These are phyloP conservation scores for Trametes hirsuta DNA, from an alignment of 1,284 basidiomycete genomes.

Conservation along the genomic window DNA sequence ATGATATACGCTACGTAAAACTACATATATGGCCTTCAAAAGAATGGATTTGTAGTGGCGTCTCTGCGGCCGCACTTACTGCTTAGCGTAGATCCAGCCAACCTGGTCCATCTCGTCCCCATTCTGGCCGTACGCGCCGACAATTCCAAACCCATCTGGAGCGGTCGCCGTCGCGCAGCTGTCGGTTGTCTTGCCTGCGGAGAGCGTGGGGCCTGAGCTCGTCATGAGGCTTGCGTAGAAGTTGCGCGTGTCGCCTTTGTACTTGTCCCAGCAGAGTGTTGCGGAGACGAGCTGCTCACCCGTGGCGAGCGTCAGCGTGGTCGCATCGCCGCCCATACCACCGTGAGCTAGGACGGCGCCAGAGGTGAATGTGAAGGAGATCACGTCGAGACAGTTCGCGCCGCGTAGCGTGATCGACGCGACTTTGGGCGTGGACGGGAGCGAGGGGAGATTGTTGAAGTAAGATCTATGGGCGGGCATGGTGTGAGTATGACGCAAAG, in stretches of 20 bases:
- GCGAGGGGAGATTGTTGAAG: conserved; percentile 13
- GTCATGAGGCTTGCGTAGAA: conserved; percentile 13
- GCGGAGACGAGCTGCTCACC: conserved; percentile 5
- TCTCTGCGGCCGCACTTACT: neutral
- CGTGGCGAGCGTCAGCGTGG: conserved; percentile 3
- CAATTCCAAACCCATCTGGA: conserved; percentile 12
- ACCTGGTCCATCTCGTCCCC: conserved; percentile 19
- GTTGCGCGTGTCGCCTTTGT: conserved; percentile 15
- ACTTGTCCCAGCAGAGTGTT: conserved; percentile 12
- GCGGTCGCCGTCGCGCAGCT: conserved; percentile 8
- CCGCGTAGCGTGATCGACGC: conserved; percentile 12
- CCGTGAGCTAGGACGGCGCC: conserved; percentile 8
- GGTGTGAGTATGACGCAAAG: neutral
- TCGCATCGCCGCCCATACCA: conserved; percentile 8
- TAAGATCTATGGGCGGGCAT: neutral
- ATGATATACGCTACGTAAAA: too few species aligned
- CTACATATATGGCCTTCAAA: too few species aligned
- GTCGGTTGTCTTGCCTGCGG: conserved; percentile 2
- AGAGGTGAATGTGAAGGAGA: conserved; percentile 10
- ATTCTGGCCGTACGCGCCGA: conserved; percentile 9
- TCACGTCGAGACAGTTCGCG: conserved; percentile 7
- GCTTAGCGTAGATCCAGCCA: conserved; percentile 6
- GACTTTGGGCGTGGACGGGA: conserved; percentile 3
- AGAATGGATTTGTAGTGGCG: too few species aligned
- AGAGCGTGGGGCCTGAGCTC: conserved; percentile 3